These are phyloP conservation scores for Phytophthora cactorum DNA, from an alignment of 352 stramenopile genomes.

Conservation along the genomic window DNA sequence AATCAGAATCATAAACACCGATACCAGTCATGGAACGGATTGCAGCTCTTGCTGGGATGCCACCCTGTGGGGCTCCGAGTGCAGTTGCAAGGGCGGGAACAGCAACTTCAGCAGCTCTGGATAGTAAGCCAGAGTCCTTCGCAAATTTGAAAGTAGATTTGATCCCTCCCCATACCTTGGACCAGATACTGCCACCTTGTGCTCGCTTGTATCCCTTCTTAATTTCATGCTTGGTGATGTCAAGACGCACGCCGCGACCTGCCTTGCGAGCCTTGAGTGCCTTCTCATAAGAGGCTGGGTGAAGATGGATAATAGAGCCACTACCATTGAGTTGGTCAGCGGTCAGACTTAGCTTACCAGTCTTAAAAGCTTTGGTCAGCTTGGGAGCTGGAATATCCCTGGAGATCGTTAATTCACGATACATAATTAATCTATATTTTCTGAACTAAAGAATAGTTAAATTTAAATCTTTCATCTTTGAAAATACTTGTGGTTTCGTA, in stretches of 20 bases:
- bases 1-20: slow-evolving; percentile 10
- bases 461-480: not conserved
- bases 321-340: not conserved
- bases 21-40: not conserved
- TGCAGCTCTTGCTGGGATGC: not conserved
- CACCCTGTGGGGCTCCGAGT: not conserved
- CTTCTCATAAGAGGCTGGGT: not conserved
- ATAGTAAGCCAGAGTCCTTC: too few relatives aligned
- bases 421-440: slow-evolving; percentile 18
- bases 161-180: too few relatives aligned
- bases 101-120: not conserved
- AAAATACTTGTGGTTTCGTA: not conserved
- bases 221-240: not conserved
- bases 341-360: not conserved
- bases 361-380: not conserved
- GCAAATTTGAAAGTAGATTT: not conserved
- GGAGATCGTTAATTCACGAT: slow-evolving; percentile 15
- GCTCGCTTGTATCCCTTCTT: not conserved
- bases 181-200: not conserved
- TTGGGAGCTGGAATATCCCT: not conserved
- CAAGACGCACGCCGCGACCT: not conserved
- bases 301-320: not conserved
- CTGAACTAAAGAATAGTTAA: not conserved
- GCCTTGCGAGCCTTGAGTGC: not conserved
- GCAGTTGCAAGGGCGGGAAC: not conserved